Evolutionary conservation across 345 rosid species (phyloP).

Genomic region (Citrus mangshanensis): DNA sequence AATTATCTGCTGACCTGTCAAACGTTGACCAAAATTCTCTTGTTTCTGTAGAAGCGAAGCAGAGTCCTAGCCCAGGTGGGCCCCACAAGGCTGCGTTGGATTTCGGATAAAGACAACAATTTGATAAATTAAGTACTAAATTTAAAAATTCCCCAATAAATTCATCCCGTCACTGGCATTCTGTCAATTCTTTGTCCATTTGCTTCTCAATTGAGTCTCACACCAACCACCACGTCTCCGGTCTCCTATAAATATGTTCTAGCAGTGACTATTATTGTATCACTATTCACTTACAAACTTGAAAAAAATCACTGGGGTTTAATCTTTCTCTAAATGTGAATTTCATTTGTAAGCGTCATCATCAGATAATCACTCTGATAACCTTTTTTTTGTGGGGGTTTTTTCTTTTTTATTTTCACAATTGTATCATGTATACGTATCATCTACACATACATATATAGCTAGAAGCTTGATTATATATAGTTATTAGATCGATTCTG

Average conservation of each 20-base stretch:
- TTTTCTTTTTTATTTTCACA: too few species aligned
- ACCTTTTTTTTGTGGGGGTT: not conserved
- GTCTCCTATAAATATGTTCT: not conserved
- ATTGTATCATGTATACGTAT: not conserved
- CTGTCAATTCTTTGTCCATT: slow-evolving; percentile 1
- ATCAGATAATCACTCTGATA: not conserved
- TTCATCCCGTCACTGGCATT: not conserved
- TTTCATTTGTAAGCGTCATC: not conserved
- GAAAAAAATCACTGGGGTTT: not conserved
- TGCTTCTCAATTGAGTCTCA: not conserved
- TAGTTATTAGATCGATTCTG: not conserved
- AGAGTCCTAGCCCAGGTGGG: not conserved
- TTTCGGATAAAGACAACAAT: not conserved
- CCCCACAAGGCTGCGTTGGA: not conserved
- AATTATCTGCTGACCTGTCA: not conserved
- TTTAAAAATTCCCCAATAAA: not conserved
- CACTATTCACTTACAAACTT: not conserved
- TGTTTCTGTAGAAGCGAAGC: not conserved
- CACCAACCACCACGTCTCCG: too few species aligned
- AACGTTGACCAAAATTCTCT: not conserved
- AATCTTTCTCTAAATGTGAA: not conserved
- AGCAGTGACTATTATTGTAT: not conserved
- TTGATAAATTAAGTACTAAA: not conserved
- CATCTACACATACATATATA: not conserved
- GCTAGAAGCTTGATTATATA: too few species aligned